A percentile compares a stretch with the other conserved stretches of the same genome.
Conservation (phyloP, 495 filamentous ascomycete species). For the Entonaema liquescens region DNA sequence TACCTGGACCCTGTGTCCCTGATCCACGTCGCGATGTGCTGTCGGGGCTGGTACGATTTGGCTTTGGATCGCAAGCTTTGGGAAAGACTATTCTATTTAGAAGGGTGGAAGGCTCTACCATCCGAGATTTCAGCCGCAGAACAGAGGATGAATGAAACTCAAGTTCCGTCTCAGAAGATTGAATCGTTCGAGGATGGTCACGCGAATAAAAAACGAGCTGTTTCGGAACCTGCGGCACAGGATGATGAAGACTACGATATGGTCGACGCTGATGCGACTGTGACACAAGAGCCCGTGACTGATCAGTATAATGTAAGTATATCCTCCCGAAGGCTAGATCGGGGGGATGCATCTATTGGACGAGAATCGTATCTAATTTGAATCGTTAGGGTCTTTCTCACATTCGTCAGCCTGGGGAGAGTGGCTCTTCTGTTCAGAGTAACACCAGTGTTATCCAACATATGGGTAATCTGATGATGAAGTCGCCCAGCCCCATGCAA, state of each 20-base stretch:
- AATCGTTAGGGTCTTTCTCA: conserved; percentile 50
- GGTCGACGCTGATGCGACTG: conserved; percentile 49
- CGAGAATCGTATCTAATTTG: conserved; percentile 44
- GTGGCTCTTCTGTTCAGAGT: conserved; percentile 41
- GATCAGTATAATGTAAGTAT: conserved; percentile 20
- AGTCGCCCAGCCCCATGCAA: conserved; percentile 44
- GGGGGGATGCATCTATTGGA: conserved; percentile 34
- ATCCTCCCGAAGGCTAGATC: conserved; percentile 41
- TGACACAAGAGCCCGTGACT: conserved; percentile 43
- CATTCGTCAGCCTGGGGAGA: conserved; percentile 34
- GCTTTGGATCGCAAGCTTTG: conserved; percentile 88
- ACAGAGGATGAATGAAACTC: conserved; percentile 56
- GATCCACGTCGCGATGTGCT: conserved; percentile 78
- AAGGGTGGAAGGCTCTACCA: conserved; percentile 82
- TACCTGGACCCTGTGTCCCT: conserved; percentile 82
- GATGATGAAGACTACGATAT: conserved; percentile 58
- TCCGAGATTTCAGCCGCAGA: conserved; percentile 75
- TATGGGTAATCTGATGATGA: conserved; percentile 37
- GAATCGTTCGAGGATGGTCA: conserved; percentile 52
- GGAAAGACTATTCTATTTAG: conserved; percentile 78
- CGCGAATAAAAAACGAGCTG: conserved; percentile 56
- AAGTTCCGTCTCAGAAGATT: conserved; percentile 42
- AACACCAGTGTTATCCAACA: conserved; percentile 36
- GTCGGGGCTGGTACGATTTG: conserved; percentile 80
- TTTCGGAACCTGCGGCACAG: conserved; percentile 45